Base-by-base conservation (phyloP, 192 early-diverging fungal species). In the Geranomyces variabilis region DNA sequence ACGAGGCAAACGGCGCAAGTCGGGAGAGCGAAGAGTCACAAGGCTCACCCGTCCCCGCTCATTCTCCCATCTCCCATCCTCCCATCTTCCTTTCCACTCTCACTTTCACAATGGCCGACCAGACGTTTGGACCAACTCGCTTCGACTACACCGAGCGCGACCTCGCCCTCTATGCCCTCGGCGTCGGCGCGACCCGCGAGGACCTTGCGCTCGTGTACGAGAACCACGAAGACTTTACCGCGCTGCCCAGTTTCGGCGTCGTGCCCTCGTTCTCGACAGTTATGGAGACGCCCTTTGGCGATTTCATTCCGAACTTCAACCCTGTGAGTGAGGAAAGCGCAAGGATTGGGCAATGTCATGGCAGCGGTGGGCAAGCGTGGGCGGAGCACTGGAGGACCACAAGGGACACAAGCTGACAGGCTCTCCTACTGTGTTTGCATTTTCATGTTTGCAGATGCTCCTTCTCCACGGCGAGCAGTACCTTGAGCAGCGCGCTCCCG, bases 391-490 rank as follows among this genome's bases (percentile, higher is more conserved):
- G 36, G 10, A 10, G 36, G 10, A 41, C 3, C 5, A 10, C 3
- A 41, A 41, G 10, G 36, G 36, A 7, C 10, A n/a, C n/a, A n/a
- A n/a, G n/a, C n/a, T n/a, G n/a, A n/a, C n/a, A n/a, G n/a, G 10
- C 36, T 41, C 36, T 41, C 36, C 10, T 41, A 7, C 36, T 41
- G 36, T 41, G 3, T 10, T 41, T 41, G 5, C 36, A 3, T 41
- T 41, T 41, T 41, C 36, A 3, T 41, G 3, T 10, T 60, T 26
- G 6, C 58, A 86, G 76, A 96, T 96, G 94, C 94, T 96, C 93
- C 88, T 99, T 63, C 86, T 99, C 57, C 98, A 99, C 82, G 96
- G 96, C 74, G 96, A 99, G 84, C 98, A 99, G 85, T 98, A 90
- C 83, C 80, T 96, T 58, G 90, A 92, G 71, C 71, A 98, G 71